A percentile compares a stretch with the other conserved stretches of the same genome.
phyloP scores from a whole-genome alignment of 345 rosid genomes.

The Draba incana region DNA sequence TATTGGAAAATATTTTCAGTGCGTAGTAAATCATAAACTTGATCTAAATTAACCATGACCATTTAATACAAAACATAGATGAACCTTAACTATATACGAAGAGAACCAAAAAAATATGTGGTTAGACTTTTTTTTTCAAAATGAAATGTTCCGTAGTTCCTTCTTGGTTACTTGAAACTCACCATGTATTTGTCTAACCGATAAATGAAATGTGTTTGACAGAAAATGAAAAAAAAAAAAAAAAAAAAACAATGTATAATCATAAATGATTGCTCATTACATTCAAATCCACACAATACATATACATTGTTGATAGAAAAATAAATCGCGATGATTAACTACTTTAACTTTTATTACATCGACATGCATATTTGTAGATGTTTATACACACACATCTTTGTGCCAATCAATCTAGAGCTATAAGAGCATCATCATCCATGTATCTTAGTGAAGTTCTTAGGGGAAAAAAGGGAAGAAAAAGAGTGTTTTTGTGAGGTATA shows the following conservation, averaged over 20 bases:
- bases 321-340: background rate
- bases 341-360: background rate
- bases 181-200: too few relatives aligned
- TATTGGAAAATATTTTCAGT: background rate
- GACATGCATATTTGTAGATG: background rate
- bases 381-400: background rate
- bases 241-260: background rate
- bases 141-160: too few relatives aligned
- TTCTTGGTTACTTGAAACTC: too few relatives aligned
- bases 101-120: background rate
- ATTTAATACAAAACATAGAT: background rate
- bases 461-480: too few relatives aligned
- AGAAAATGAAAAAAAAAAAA: too few relatives aligned
- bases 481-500: too few relatives aligned
- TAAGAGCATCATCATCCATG: too few relatives aligned
- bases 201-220: too few relatives aligned
- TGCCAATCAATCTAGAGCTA: slow-evolving; percentile 3
- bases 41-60: background rate
- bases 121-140: background rate
- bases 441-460: too few relatives aligned
- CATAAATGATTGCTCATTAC: background rate
- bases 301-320: background rate
- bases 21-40: background rate
- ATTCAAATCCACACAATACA: background rate
- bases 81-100: too few relatives aligned